Base-by-base conservation (phyloP, 164 flowering plant genomes). In the Brasenia schreberi region DNA sequence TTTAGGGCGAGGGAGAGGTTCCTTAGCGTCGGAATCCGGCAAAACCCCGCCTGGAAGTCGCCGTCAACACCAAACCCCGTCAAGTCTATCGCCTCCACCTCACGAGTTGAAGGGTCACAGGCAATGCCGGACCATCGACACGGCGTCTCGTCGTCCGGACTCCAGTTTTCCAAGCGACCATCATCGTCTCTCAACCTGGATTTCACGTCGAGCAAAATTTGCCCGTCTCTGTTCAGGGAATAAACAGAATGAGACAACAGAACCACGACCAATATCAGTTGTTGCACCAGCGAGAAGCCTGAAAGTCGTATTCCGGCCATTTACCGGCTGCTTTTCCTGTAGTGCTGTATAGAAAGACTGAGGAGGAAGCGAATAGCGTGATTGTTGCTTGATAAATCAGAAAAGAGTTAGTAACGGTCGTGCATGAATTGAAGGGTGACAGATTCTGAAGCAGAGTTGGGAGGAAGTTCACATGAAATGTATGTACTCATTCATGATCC, bases 111-210 rank as follows among this genome's bases (percentile, higher is more conserved):
- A 9, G 74, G 9, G 16, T 79, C 79, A 64, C 97, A 90, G 0
- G 72, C 7, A 61, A 90, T 67, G 66, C 97, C 97, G 3, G 84
- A 76, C 97, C 97, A 90, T 56, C 73, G 71, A 68, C 97, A 90
- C 0, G 83, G 87, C 16, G 71, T 33, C 10, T 66, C 9, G n/a
- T 6, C 1, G 0, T 45, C 53, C 14, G 16, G 7, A 18, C 61
- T 9, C 77, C 80, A 71, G 45, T 70, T 69, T 1, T 12, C 59
- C 16, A 71, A 67, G 19, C 7, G 19, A 16, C 45, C 59, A 17
- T 9, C 6, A 18, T 70, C 56, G 42, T 69, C 73, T 0, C 27
- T 10, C 19, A 71, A 62, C 19, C 56, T 9, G 0, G 43, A 45
- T 59, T 63, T 67, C 58, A 59, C 56, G 7, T 53, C n/a, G 18